Percentiles rank a stretch among this genome's conserved stretches.
Evolutionary conservation across 1,284 basidiomycete species (phyloP).

Genomic region (Butyriboletus appendiculatus): DNA sequence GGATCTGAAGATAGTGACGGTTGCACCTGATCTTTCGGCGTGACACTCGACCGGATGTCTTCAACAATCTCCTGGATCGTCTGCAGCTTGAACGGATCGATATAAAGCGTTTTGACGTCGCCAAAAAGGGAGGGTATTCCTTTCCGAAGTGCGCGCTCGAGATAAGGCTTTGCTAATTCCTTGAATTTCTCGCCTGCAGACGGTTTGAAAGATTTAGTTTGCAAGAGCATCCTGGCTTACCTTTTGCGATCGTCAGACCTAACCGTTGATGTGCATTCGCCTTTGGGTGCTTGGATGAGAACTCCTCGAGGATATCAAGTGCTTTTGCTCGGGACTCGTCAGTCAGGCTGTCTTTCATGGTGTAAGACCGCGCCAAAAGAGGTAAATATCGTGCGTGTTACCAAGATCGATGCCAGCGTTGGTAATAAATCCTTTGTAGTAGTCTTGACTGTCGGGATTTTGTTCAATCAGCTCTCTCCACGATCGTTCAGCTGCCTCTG

Average conservation of each 20-base stretch:
- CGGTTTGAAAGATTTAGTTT: background rate
- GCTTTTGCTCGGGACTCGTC: slow-evolving; percentile 56
- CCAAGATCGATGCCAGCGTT: slow-evolving; percentile 69
- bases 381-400: slow-evolving; percentile 35
- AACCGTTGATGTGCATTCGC: slow-evolving; percentile 77
- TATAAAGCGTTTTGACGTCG: slow-evolving; percentile 89
- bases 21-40: slow-evolving; percentile 24
- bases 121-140: slow-evolving; percentile 95
- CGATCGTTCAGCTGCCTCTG: slow-evolving; percentile 42
- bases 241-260: slow-evolving; percentile 65
- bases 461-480: slow-evolving; percentile 83
- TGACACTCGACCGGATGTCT: slow-evolving; percentile 45
- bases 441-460: slow-evolving; percentile 84
- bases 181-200: slow-evolving; percentile 63
- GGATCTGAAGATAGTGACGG: slow-evolving; percentile 57
- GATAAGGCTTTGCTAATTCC: slow-evolving; percentile 67
- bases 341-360: slow-evolving; percentile 40
- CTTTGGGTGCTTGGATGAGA: slow-evolving; percentile 63
- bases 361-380: slow-evolving; percentile 6
- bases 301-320: slow-evolving; percentile 57
- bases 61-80: slow-evolving; percentile 76
- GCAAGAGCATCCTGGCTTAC: slow-evolving; percentile 33
- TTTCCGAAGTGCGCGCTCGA: slow-evolving; percentile 73
- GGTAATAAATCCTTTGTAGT: slow-evolving; percentile 76
- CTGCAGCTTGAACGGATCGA: slow-evolving; percentile 61